phyloP scores from a whole-genome alignment of 768 basidiomycete species.

The Porpolomopsis calyptriformis region DNA sequence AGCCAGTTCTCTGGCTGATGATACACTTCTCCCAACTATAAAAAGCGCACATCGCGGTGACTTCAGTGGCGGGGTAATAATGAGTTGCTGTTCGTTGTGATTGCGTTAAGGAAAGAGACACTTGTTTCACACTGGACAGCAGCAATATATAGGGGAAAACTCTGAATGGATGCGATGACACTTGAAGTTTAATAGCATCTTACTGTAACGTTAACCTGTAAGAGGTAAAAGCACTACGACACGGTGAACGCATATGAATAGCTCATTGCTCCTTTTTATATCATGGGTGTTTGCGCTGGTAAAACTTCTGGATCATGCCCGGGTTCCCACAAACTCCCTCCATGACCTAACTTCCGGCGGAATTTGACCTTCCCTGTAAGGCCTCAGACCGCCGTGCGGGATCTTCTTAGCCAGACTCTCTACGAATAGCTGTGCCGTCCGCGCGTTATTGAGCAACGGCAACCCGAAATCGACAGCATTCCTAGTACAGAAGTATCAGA shows the following conservation, averaged over 20 bases:
- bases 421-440: conserved; percentile 82
- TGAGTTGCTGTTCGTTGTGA: conserved; percentile 1
- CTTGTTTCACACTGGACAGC: no score
- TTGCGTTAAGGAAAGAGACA: no score
- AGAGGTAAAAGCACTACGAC: no score
- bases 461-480: conserved; percentile 96
- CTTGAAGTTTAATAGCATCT: no score
- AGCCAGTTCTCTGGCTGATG: neutral
- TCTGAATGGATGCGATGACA: no score
- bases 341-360: conserved; percentile 89
- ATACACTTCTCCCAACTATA: conserved; percentile 7
- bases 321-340: conserved; percentile 76
- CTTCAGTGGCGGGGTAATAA: conserved; percentile 1
- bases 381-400: conserved; percentile 62
- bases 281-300: conserved; percentile 8
- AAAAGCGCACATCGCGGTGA: neutral
- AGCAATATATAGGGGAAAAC: no score
- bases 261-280: no score
- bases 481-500: conserved; percentile 30
- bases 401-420: conserved; percentile 80
- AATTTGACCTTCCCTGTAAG: conserved; percentile 79
- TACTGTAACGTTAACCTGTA: no score
- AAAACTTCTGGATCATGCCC: conserved; percentile 33
- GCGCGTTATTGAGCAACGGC: conserved; percentile 82
- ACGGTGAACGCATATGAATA: no score